phyloP scores from a whole-genome alignment of 2,329 filamentous ascomycete genomes.

The Fusarium floridanum region DNA sequence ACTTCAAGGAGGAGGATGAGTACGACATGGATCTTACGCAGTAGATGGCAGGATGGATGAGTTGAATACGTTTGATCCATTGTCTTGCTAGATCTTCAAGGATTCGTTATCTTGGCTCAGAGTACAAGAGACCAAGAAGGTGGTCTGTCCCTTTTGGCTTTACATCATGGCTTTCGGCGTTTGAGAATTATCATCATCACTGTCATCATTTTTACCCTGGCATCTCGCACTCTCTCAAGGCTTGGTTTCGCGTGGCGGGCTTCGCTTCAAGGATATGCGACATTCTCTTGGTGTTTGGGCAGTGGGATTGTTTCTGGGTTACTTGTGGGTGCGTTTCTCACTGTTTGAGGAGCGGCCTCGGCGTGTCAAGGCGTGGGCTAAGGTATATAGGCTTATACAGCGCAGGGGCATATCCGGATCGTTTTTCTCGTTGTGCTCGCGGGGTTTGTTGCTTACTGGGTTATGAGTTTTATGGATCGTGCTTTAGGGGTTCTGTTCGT shows the following conservation, averaged over 20 bases:
- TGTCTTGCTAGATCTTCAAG: slow-evolving; percentile 5
- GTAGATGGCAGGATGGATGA: slow-evolving; percentile 26
- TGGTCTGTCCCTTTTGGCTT: slow-evolving; percentile 7
- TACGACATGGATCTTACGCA: slow-evolving; percentile 82
- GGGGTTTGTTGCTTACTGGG: slow-evolving; percentile 16
- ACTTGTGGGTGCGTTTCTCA: slow-evolving; percentile 23
- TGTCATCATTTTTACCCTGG: slow-evolving; percentile 25
- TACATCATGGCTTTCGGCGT: slow-evolving; percentile 36
- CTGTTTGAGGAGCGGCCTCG: slow-evolving; percentile 23
- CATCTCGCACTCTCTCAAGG: slow-evolving; percentile 25
- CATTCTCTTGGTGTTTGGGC: slow-evolving; percentile 34
- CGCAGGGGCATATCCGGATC: slow-evolving; percentile 39
- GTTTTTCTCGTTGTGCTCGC: slow-evolving; percentile 32
- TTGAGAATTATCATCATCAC: slow-evolving; percentile 26
- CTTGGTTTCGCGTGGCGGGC: slow-evolving; percentile 12
- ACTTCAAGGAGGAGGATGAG: slow-evolving; percentile 96
- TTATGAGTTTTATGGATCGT: slow-evolving; percentile 26
- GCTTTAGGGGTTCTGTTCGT: slow-evolving; percentile 30
- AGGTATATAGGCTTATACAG: slow-evolving; percentile 41
- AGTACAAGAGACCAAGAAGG: background rate
- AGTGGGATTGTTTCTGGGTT: slow-evolving; percentile 28
- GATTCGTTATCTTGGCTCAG: background rate
- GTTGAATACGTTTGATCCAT: slow-evolving; percentile 11
- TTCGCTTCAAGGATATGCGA: slow-evolving; percentile 19
- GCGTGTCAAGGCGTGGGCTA: slow-evolving; percentile 37